phyloP scores from a whole-genome alignment of 352 stramenopile genomes.

The Globisporangium splendens region DNA sequence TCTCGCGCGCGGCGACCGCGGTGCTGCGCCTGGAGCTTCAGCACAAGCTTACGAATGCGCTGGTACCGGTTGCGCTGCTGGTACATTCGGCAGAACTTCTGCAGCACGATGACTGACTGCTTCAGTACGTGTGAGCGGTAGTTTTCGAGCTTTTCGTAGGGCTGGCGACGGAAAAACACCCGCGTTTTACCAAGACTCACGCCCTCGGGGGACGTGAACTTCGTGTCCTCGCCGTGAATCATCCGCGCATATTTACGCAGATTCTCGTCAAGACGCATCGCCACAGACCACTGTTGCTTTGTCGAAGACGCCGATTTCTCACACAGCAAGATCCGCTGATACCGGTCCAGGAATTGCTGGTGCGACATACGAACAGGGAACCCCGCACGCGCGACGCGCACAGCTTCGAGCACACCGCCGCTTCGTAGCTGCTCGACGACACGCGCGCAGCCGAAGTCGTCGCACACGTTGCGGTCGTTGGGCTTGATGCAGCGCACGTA shows the following conservation, averaged over 20 bases:
- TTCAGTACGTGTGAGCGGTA: conserved; percentile 30
- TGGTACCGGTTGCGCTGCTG: conserved; percentile 33
- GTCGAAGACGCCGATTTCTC: not conserved
- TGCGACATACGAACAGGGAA: conserved; percentile 84
- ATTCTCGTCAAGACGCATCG: conserved; percentile 20
- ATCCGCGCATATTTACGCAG: conserved; percentile 23
- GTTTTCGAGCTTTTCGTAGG: conserved; percentile 91
- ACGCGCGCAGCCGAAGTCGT: conserved; percentile 68
- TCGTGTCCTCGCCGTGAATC: conserved; percentile 22
- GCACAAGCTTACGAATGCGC: conserved; percentile 26
- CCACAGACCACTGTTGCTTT: conserved; percentile 10
- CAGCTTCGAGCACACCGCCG: conserved; percentile 84
- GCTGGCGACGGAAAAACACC: conserved; percentile 93
- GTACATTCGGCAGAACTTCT: conserved; percentile 53
- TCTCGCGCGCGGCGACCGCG: conserved; percentile 31
- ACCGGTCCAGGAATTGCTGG: conserved; percentile 72
- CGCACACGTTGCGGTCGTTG: conserved; percentile 88
- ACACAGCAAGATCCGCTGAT: conserved; percentile 44
- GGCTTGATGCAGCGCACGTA: conserved; percentile 99
- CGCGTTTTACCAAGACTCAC: conserved; percentile 88
- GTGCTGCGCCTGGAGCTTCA: conserved; percentile 42
- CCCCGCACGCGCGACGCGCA: conserved; percentile 78
- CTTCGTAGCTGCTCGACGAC: conserved; percentile 85
- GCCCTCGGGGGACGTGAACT: conserved; percentile 24
- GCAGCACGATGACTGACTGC: conserved; percentile 37